Conservation (phyloP, 2,329 filamentous ascomycete genomes). For the Pezicula neosporulosa region DNA sequence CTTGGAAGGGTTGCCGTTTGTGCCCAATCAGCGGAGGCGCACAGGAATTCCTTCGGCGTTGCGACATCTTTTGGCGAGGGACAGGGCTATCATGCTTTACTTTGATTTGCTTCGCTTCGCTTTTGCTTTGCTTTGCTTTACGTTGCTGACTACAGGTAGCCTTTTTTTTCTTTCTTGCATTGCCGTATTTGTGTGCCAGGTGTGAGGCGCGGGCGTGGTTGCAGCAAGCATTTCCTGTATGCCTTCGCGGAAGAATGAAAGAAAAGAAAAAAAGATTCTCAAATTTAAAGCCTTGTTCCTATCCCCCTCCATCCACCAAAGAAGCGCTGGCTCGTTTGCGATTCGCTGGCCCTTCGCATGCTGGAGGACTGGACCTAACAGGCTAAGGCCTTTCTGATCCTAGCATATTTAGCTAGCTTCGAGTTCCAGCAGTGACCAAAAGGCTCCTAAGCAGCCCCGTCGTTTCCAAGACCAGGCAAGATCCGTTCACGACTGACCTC, state of each 20-base stretch:
- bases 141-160: not conserved
- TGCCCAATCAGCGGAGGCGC: not conserved
- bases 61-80: not conserved
- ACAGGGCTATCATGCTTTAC: not conserved
- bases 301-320: too few relatives aligned
- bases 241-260: too few relatives aligned
- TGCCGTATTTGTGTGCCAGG: not conserved
- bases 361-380: too few relatives aligned
- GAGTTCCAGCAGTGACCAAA: not conserved
- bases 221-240: too few relatives aligned
- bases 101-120: not conserved
- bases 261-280: too few relatives aligned
- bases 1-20: not conserved
- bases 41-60: not conserved
- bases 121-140: not conserved
- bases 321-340: too few relatives aligned
- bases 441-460: not conserved
- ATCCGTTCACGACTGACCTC: not conserved
- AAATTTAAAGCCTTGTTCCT: too few relatives aligned
- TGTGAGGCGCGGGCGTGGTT: too few relatives aligned
- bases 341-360: too few relatives aligned
- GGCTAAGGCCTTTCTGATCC: too few relatives aligned
- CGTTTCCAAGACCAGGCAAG: slow-evolving; percentile 12
- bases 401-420: too few relatives aligned
- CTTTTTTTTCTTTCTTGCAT: not conserved